phyloP scores from a whole-genome alignment of 805 yeast species.

The Yarrowia sp. region DNA sequence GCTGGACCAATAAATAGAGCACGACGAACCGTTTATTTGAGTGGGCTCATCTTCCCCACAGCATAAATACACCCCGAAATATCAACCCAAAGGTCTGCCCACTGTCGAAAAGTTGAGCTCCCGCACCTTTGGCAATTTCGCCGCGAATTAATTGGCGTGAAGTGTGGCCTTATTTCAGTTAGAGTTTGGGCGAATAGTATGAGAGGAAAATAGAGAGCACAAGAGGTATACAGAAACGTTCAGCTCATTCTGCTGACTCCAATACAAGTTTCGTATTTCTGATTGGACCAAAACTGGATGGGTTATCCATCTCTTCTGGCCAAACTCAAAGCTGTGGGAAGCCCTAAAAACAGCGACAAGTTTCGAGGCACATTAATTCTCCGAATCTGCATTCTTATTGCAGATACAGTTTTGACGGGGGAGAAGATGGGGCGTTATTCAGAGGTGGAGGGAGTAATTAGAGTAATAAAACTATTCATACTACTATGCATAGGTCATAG shows the following conservation, averaged over 20 bases:
- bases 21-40: too few species aligned
- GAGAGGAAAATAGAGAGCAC: too few species aligned
- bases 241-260: too few species aligned
- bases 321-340: background rate
- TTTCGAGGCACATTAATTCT: background rate
- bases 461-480: too few species aligned
- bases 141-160: conserved; percentile 10
- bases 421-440: too few species aligned
- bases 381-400: background rate
- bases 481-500: too few species aligned
- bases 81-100: too few species aligned
- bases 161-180: background rate
- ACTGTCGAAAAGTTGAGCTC: too few species aligned
- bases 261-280: background rate
- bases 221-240: background rate
- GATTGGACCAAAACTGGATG: background rate
- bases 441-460: too few species aligned
- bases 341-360: conserved; percentile 11
- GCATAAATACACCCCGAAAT: too few species aligned
- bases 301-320: background rate
- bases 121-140: background rate
- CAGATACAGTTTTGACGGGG: background rate
- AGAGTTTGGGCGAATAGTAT: background rate
- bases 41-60: too few species aligned
- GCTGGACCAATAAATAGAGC: too few species aligned